Percentiles rank a stretch among this genome's conserved stretches.
Evolutionary conservation across 2,329 filamentous ascomycete species (phyloP).

Genomic region (Colletotrichum brevisporum): DNA sequence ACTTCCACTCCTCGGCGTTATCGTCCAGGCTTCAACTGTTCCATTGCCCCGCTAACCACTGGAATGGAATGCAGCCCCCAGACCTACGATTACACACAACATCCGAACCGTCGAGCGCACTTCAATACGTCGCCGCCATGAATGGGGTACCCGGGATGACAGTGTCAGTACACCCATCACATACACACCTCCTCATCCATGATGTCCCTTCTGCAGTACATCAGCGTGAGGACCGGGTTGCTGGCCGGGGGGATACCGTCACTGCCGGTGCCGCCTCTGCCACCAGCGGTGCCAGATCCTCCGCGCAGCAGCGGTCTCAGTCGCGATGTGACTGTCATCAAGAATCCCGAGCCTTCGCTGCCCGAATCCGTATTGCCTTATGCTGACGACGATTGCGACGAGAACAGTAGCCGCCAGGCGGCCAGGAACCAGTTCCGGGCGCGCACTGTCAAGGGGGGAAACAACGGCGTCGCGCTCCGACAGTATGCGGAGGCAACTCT

Average conservation of each 20-base stretch:
- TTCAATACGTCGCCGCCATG: slow-evolving; percentile 34
- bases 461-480: slow-evolving; percentile 85
- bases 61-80: slow-evolving; percentile 51
- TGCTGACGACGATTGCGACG: slow-evolving; percentile 40
- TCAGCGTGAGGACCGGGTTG: slow-evolving; percentile 45
- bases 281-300: slow-evolving; percentile 37
- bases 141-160: slow-evolving; percentile 34
- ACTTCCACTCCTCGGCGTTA: slow-evolving; percentile 5
- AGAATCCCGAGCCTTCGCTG: slow-evolving; percentile 24
- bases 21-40: slow-evolving; percentile 28
- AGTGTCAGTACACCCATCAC: slow-evolving; percentile 41
- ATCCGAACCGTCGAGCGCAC: slow-evolving; percentile 28
- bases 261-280: slow-evolving; percentile 25
- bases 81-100: slow-evolving; percentile 33
- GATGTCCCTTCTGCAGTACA: slow-evolving; percentile 41
- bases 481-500: slow-evolving; percentile 99
- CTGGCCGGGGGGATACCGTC: slow-evolving; percentile 32
- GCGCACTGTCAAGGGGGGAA: slow-evolving; percentile 87
- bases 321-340: slow-evolving; percentile 43
- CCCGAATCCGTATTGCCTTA: slow-evolving; percentile 48
- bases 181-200: slow-evolving; percentile 13
- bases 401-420: slow-evolving; percentile 83
- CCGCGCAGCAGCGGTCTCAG: slow-evolving; percentile 32
- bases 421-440: slow-evolving; percentile 89
- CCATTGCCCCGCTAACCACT: slow-evolving; percentile 58